Evolutionary conservation across 176 grass and related monocot species (phyloP), one percentile per base, ranked within the genome.

Genomic region (Zoysia japonica): DNA sequence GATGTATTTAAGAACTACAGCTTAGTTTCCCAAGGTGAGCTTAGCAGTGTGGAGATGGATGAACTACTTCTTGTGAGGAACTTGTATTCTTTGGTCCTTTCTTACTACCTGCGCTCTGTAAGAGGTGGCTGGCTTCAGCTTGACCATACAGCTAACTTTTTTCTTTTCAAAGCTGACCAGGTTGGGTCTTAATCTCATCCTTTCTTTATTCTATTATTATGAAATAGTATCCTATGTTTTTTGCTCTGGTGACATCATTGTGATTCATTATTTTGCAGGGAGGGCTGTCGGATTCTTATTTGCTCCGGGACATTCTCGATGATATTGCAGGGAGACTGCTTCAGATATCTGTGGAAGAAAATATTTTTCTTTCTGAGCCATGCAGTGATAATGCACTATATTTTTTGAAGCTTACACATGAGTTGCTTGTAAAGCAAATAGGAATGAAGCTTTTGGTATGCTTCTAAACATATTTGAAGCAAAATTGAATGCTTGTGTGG

Each of bases 41-140:
- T 64, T 75, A 77, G 85, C 42, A 82, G 77, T 82, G 52, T 75
- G 85, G 76, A 88, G 50, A 77, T 68, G 42, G 69, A 78, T 82
- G 94, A 97, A 76, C 50, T 90, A 79, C 80, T 82, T 71, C 94
- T 97, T 72, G 79, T 72, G 61, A 93, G 82, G 88, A 91, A 90
- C 84, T 72, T 97, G 74, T 93, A 97, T 85, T 86, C 89, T 14
- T 68, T 93, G 57, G 91, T 93, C 76, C 91, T 97, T 81, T 85
- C 85, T 35, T 88, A 97, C 82, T 97, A 76, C 85, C 56, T 97
- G 47, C 84, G 80, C 86, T 90, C 81, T 4, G 85, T 97, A 61
- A 93, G 86, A 90, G 94, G 91, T 76, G 94, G 94, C 65, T 97
- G 94, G 91, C 91, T 85, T 66, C 91, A 92, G 51, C 77, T 97